Percentiles rank a stretch among this genome's conserved stretches.
Evolutionary conservation across 2,329 filamentous ascomycete genomes (phyloP).

Genomic region (Podosphaera fusca): DNA sequence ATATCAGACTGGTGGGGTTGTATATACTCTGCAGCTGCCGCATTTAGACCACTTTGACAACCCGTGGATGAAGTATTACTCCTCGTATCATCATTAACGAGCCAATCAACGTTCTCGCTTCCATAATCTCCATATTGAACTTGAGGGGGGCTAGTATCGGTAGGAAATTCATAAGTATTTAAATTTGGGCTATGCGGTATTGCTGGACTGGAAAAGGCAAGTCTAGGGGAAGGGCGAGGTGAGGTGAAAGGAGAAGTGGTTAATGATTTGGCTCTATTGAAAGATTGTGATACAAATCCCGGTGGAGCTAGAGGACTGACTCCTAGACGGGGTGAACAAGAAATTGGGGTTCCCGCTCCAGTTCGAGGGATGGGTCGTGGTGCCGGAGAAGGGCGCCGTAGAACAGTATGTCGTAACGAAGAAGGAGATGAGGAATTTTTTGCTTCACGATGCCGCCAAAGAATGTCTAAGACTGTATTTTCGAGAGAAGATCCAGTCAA

Average conservation of each 20-base stretch:
- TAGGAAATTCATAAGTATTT: conserved; percentile 85
- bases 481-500: conserved; percentile 60
- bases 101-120: conserved; percentile 89
- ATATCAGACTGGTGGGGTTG: conserved; percentile 54
- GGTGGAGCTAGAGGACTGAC: conserved; percentile 69
- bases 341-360: conserved; percentile 53
- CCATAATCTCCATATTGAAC: conserved; percentile 83
- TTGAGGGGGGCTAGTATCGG: conserved; percentile 53
- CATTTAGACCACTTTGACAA: conserved; percentile 48
- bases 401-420: conserved; percentile 66
- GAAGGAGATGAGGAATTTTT: conserved; percentile 51
- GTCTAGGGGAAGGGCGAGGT: conserved; percentile 72
- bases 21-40: conserved; percentile 60
- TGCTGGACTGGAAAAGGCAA: conserved; percentile 68
- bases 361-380: conserved; percentile 62
- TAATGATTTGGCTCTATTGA: conserved; percentile 54
- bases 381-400: conserved; percentile 76
- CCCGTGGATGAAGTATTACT: conserved; percentile 55
- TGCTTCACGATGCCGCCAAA: conserved; percentile 63
- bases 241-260: conserved; percentile 81
- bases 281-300: conserved; percentile 57
- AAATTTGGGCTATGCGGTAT: conserved; percentile 87
- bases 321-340: conserved; percentile 58
- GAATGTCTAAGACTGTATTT: conserved; percentile 69
- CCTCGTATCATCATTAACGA: conserved; percentile 68